Conservation (phyloP, 257 asterid genomes). For the Petrea volubilis region DNA sequence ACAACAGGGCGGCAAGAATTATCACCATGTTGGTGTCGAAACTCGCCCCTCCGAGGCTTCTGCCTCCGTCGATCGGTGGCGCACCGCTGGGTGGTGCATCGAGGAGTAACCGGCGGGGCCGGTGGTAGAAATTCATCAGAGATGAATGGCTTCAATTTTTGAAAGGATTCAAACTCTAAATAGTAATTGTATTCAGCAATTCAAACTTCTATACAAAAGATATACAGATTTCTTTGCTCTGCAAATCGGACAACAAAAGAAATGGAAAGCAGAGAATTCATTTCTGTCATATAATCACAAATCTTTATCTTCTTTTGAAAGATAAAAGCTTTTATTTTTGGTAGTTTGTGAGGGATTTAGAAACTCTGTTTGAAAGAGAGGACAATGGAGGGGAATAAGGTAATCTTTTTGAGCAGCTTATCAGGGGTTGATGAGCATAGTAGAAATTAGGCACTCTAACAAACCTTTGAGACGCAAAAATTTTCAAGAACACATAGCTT, state of each 20-base stretch:
- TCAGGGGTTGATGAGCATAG: no score
- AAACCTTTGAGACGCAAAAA: neutral
- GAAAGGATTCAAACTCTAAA: neutral
- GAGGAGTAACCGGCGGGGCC: slow-evolving; percentile 40
- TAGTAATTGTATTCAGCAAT: neutral
- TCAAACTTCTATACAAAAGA: neutral
- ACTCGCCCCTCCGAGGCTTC: slow-evolving; percentile 30
- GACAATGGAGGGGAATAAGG: no score
- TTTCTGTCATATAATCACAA: slow-evolving; percentile 25
- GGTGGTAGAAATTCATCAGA: slow-evolving; percentile 37
- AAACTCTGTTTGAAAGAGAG: neutral
- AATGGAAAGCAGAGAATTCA: slow-evolving; percentile 42
- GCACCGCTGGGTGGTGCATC: slow-evolving; percentile 17
- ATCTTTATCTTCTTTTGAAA: neutral
- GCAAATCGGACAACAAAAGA: slow-evolving; percentile 54
- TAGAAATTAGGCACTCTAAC: no score
- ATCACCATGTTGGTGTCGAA: slow-evolving; percentile 78
- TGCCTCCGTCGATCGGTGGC: slow-evolving; percentile 25
- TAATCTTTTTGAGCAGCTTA: no score
- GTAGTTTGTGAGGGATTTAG: neutral
- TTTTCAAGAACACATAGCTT: neutral
- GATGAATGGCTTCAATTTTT: neutral
- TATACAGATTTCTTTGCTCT: slow-evolving; percentile 1
- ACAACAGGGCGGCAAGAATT: slow-evolving; percentile 65
- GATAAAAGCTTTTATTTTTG: neutral